Base-by-base conservation (phyloP, 1,284 basidiomycete genomes). In the Melampsora americana region DNA sequence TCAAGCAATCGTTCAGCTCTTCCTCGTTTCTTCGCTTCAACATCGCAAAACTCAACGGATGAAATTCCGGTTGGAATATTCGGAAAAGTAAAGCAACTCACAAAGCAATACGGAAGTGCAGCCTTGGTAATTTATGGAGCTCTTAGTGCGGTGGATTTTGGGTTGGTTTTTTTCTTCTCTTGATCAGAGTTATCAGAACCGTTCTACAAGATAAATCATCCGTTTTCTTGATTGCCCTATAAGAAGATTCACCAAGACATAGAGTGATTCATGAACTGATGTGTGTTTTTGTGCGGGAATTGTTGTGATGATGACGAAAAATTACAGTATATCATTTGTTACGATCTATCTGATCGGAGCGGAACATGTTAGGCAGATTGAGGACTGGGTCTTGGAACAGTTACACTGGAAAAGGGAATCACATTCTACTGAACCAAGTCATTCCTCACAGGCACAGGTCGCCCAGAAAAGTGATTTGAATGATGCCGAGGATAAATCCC, bases 31-130 rank as follows among this genome's bases (percentile, higher is more conserved):
- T 83, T 48, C 78, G 82, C n/a, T 81, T 83, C 30, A 81, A 67
- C 11, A 82, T 83, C 50, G 80, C 82, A 62, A 76, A 11, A 44
- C 42, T 14, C 42, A 44, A 44, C 42, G 42, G 42, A 44, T 44
- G 78, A 82, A 68, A 82, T 82, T 23, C 77, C 82, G 59, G 77
- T 82, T 11, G 70, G 70, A 53, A 65, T 73, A n/a, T 73, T 73
- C 56, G 70, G 70, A 23, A 73, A 90, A 20, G 86, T 96, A 50
- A 95, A 92, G 83, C 87, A 89, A 79, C 89, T 96, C 78, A 90
- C 95, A 79, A 93, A 91, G 81, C 88, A 90, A 6, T 95, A 97
- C 82, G 94, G 94, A 42, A 92, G 91, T 90, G 94, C 94, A 82
- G 92, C 94, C 5, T 86, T 96, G 30, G 91, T 90, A 50, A 89